Percentiles rank a stretch among this genome's conserved stretches.
phyloP scores from a whole-genome alignment of 257 asterid genomes.

The Mentha longifolia region DNA sequence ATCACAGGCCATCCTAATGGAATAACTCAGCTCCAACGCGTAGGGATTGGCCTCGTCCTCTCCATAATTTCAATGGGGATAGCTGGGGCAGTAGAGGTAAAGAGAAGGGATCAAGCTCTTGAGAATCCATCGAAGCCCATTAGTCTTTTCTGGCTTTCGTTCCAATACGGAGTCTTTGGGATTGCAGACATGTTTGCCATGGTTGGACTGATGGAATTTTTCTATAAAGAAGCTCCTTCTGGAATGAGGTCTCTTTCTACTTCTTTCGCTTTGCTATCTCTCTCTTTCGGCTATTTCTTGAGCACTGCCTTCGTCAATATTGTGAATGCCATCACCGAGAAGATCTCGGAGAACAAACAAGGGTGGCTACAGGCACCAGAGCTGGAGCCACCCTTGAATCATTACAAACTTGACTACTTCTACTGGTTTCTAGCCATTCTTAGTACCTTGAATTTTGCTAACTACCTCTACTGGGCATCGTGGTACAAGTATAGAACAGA shows the following conservation, averaged over 20 bases:
- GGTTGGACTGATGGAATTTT: conserved; percentile 65
- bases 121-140: conserved; percentile 42
- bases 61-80: conserved; percentile 48
- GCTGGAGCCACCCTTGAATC: conserved; percentile 38
- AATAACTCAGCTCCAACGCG: conserved; percentile 59
- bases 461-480: conserved; percentile 53
- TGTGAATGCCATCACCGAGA: conserved; percentile 45
- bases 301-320: conserved; percentile 53
- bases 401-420: conserved; percentile 47
- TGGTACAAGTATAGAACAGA: conserved; percentile 59
- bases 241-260: conserved; percentile 69
- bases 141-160: conserved; percentile 61
- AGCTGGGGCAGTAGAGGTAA: conserved; percentile 51
- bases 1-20: conserved; percentile 51
- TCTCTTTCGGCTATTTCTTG: conserved; percentile 51
- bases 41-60: conserved; percentile 52
- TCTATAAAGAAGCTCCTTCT: conserved; percentile 58
- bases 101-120: conserved; percentile 46
- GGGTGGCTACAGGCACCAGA: conserved; percentile 58
- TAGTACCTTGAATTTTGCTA: conserved; percentile 50
- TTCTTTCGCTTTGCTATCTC: conserved; percentile 49
- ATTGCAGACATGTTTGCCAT: conserved; percentile 63
- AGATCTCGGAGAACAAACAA: conserved; percentile 36
- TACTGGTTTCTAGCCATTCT: conserved; percentile 58
- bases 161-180: conserved; percentile 62